phyloP scores from a whole-genome alignment of 164 flowering plant genomes.

The Magnolia officinalis region DNA sequence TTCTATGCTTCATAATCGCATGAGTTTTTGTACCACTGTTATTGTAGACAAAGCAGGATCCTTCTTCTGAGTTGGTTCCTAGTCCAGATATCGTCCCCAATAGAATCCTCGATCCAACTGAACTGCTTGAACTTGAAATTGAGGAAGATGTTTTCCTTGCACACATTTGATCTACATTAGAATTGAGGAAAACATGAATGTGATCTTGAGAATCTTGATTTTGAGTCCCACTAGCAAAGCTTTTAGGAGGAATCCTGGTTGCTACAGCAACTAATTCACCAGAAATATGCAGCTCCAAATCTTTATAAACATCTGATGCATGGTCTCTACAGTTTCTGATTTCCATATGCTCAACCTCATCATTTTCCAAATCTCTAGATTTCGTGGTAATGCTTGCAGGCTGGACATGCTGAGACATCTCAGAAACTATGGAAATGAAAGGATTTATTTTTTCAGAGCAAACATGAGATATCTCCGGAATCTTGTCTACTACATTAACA shows the following conservation, averaged over 20 bases:
- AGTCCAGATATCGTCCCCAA: conserved; percentile 72
- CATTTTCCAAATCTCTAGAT: conserved; percentile 18
- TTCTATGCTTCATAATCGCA: conserved; percentile 79
- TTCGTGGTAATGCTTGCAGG: conserved; percentile 16
- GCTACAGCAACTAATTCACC: conserved; percentile 79
- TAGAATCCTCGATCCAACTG: conserved; percentile 36
- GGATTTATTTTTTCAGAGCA: conserved; percentile 33
- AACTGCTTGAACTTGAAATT: conserved; percentile 15
- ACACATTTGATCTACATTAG: conserved; percentile 25
- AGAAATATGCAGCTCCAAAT: conserved; percentile 69
- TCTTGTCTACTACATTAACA: conserved; percentile 46
- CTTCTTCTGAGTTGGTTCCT: conserved; percentile 76
- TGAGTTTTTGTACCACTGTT: conserved; percentile 67
- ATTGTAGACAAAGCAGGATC: conserved; percentile 67
- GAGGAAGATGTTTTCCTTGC: conserved; percentile 7
- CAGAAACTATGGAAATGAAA: conserved; percentile 19
- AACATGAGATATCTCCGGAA: conserved; percentile 41
- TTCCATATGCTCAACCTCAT: conserved; percentile 17
- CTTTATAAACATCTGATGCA: conserved; percentile 62
- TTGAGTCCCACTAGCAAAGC: conserved; percentile 21
- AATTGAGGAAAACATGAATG: conserved; percentile 67
- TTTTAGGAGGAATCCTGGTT: conserved; percentile 64
- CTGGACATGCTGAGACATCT: conserved; percentile 17
- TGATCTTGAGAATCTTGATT: conserved; percentile 58
- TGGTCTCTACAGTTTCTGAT: conserved; percentile 4